These are phyloP conservation scores for Debaryomyces subglobosus DNA, from an alignment of 1,139 yeast species.

Conservation along the genomic window DNA sequence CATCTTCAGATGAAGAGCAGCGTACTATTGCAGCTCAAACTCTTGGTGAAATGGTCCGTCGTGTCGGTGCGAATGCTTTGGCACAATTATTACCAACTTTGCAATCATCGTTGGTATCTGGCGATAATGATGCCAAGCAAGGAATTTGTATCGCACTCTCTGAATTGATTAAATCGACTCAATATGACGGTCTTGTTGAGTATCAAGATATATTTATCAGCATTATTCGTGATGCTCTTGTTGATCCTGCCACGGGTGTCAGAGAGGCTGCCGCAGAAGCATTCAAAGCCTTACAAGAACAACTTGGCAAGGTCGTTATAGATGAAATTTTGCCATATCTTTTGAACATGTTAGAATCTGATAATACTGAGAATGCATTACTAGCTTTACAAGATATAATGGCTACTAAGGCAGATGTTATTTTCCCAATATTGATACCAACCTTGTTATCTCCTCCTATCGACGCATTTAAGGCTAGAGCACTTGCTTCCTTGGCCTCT, in stretches of 20 bases:
- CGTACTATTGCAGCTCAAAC: conserved; percentile 92
- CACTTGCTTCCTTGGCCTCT: conserved; percentile 84
- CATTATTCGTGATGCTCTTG: conserved; percentile 77
- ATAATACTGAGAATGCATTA: conserved; percentile 73
- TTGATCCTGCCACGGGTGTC: conserved; percentile 72
- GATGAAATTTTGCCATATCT: conserved; percentile 89
- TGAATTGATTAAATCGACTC: conserved; percentile 80
- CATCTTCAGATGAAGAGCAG: conserved; percentile 76
- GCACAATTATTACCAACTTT: conserved; percentile 84
- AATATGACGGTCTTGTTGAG: conserved; percentile 60
- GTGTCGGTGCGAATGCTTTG: conserved; percentile 91
- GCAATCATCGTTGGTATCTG: conserved; percentile 62
- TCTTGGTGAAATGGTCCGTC: conserved; percentile 90
- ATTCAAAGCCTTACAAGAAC: conserved; percentile 81
- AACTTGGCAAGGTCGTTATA: conserved; percentile 81
- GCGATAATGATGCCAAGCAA: conserved; percentile 82
- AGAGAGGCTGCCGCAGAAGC: conserved; percentile 92
- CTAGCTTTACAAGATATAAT: conserved; percentile 90
- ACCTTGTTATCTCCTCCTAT: conserved; percentile 81
- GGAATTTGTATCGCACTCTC: conserved; percentile 95
- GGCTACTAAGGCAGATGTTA: conserved; percentile 86
- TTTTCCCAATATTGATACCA: conserved; percentile 93
- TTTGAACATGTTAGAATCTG: conserved; percentile 69
- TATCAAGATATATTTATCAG: conserved; percentile 72
- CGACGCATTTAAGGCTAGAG: conserved; percentile 80